Evolutionary conservation across 805 yeast genomes (phyloP).

Genomic region (Hanseniaspora nectarophila): DNA sequence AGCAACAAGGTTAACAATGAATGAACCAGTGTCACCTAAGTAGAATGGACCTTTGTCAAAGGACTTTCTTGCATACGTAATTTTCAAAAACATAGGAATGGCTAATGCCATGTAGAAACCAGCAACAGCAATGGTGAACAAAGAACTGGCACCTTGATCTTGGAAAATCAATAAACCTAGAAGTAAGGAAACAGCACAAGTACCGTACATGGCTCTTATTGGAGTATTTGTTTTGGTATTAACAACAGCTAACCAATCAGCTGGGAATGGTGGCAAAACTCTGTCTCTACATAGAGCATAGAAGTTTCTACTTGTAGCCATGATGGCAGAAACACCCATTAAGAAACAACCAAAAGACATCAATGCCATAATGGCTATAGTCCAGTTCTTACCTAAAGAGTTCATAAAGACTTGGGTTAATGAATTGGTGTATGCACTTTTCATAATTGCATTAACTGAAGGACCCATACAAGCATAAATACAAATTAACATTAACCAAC

Average conservation of each 20-base stretch:
- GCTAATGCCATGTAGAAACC: constrained; percentile 36
- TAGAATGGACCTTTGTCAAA: constrained; percentile 59
- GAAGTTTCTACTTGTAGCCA: constrained; percentile 57
- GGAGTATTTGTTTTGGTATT: constrained; percentile 50
- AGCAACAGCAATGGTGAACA: constrained; percentile 34
- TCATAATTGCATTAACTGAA: constrained; percentile 34
- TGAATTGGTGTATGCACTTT: constrained; percentile 43
- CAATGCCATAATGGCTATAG: constrained; percentile 50
- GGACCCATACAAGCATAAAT: constrained; percentile 42
- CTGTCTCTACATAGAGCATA: constrained; percentile 72
- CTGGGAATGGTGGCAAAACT: constrained; percentile 54
- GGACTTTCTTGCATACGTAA: constrained; percentile 37
- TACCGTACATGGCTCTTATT: constrained; percentile 43
- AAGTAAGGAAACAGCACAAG: constrained; percentile 29
- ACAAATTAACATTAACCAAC: constrained; percentile 45
- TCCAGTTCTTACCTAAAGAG: constrained; percentile 53
- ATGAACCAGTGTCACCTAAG: constrained; percentile 41
- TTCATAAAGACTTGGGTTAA: constrained; percentile 54
- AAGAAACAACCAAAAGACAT: constrained; percentile 51
- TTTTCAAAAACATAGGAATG: constrained; percentile 30
- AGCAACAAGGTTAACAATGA: constrained; percentile 37
- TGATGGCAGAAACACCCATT: constrained; percentile 52
- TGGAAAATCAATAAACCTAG: constrained; percentile 34
- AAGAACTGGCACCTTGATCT: constrained; percentile 34
- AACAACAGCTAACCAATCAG: constrained; percentile 45